phyloP scores from a whole-genome alignment of 176 grass and related monocot genomes.

The Lolium rigidum region DNA sequence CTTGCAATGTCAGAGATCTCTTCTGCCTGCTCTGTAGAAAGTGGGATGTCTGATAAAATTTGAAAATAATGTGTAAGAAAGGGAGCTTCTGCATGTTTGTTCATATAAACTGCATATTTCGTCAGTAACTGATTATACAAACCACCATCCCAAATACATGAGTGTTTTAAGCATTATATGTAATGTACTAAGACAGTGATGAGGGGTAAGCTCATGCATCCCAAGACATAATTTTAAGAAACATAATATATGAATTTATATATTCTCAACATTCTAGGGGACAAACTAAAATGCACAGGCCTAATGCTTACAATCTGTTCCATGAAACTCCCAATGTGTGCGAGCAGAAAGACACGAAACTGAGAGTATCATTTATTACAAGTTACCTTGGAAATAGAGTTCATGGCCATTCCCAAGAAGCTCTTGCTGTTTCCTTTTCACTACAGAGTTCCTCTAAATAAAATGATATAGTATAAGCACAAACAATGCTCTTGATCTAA shows the following conservation, averaged over 20 bases:
- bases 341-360: no score
- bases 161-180: neutral
- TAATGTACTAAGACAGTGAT: no score
- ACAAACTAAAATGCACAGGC: neutral
- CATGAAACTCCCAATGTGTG: constrained; percentile 9
- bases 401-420: constrained; percentile 21
- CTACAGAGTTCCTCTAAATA: constrained; percentile 47
- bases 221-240: neutral
- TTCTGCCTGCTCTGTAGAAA: no score
- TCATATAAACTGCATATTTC: neutral
- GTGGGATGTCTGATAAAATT: constrained; percentile 34
- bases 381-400: constrained; percentile 44
- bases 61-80: constrained; percentile 16
- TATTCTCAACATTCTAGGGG: neutral
- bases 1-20: no score
- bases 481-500: neutral
- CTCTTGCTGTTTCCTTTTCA: constrained; percentile 56
- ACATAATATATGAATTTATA: neutral
- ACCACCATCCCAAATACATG: neutral
- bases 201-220: no score
- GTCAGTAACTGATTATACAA: neutral
- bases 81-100: constrained; percentile 9
- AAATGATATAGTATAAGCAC: neutral
- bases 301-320: neutral
- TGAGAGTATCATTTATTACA: neutral